Conservation (phyloP, 495 filamentous ascomycete genomes). For the Viridothelium virens region DNA sequence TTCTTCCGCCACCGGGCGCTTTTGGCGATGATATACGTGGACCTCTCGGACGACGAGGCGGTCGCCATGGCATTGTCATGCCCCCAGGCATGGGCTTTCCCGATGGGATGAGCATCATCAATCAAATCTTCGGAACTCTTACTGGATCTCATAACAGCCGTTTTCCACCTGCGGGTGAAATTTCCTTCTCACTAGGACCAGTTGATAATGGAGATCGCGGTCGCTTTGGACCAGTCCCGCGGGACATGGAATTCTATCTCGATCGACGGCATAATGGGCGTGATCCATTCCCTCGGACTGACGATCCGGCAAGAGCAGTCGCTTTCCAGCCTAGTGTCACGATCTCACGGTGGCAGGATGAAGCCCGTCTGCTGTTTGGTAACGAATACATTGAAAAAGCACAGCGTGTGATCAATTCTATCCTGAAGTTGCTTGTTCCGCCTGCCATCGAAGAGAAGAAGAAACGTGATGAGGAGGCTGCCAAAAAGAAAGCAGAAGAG, state of each 20-base stretch:
- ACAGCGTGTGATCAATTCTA: conserved; percentile 59
- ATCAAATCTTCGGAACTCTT: background rate
- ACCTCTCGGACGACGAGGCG: background rate
- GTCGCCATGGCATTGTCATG: background rate
- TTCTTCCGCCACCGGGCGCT: conserved; percentile 35
- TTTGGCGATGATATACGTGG: conserved; percentile 40
- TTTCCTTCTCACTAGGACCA: background rate
- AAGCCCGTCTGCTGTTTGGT: conserved; percentile 79
- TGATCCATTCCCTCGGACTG: conserved; percentile 25
- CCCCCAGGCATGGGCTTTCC: background rate
- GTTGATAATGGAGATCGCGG: background rate
- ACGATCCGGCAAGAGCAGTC: conserved; percentile 58
- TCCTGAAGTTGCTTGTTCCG: conserved; percentile 69
- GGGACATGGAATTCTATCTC: background rate
- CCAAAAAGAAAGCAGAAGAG: conserved; percentile 26
- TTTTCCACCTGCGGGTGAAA: background rate
- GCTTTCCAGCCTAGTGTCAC: conserved; percentile 65
- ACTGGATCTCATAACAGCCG: background rate
- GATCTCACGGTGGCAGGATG: conserved; percentile 74
- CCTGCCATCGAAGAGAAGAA: conserved; percentile 74
- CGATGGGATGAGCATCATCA: background rate
- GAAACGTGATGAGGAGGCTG: conserved; percentile 45
- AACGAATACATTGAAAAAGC: conserved; percentile 59
- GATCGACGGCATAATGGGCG: background rate
- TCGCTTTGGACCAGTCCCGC: background rate